Percentiles rank a stretch among this genome's conserved stretches.
Conservation (phyloP, 805 yeast species). For the Candida sakaeoensis region DNA sequence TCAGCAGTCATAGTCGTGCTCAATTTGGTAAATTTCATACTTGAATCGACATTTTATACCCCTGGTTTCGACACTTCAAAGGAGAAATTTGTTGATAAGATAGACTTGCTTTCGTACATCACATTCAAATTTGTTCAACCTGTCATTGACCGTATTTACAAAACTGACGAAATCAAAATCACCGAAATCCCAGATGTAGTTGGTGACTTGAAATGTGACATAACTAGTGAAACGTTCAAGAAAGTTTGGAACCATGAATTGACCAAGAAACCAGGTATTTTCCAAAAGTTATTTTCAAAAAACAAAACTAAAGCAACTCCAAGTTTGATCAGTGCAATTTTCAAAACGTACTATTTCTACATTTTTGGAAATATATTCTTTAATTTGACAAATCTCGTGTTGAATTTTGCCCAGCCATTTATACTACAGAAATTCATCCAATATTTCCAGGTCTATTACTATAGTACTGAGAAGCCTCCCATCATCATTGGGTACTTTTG, state of each 20-base stretch:
- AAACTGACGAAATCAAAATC: slow-evolving; percentile 17
- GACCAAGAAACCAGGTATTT: slow-evolving; percentile 9
- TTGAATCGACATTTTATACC: slow-evolving; percentile 17
- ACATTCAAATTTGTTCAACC: slow-evolving; percentile 28
- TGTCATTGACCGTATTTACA: slow-evolving; percentile 20
- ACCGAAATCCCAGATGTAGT: slow-evolving; percentile 62
- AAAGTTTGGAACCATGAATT: slow-evolving; percentile 21
- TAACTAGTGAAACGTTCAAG: slow-evolving; percentile 17
- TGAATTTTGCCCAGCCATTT: slow-evolving; percentile 26
- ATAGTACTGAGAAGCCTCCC: slow-evolving; percentile 17
- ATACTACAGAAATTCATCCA: slow-evolving; percentile 25
- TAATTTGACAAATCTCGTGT: slow-evolving; percentile 19
- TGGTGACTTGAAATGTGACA: slow-evolving; percentile 13
- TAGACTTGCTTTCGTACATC: slow-evolving; percentile 19
- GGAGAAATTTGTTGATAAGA: slow-evolving; percentile 21
- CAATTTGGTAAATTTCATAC: slow-evolving; percentile 12
- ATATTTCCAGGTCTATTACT: slow-evolving; percentile 18
- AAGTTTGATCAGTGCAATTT: slow-evolving; percentile 12
- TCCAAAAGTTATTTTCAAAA: slow-evolving; percentile 2
- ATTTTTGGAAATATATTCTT: slow-evolving; percentile 5
- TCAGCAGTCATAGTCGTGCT: slow-evolving; percentile 14
- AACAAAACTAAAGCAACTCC: slow-evolving; percentile 11
- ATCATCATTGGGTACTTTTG: slow-evolving; percentile 23
- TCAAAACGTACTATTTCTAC: slow-evolving; percentile 12
- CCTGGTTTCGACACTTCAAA: slow-evolving; percentile 22